Evolutionary conservation across 768 basidiomycete species (phyloP), one percentile per base, ranked within the genome.

Genomic region (Sporobolomyces roseus): DNA sequence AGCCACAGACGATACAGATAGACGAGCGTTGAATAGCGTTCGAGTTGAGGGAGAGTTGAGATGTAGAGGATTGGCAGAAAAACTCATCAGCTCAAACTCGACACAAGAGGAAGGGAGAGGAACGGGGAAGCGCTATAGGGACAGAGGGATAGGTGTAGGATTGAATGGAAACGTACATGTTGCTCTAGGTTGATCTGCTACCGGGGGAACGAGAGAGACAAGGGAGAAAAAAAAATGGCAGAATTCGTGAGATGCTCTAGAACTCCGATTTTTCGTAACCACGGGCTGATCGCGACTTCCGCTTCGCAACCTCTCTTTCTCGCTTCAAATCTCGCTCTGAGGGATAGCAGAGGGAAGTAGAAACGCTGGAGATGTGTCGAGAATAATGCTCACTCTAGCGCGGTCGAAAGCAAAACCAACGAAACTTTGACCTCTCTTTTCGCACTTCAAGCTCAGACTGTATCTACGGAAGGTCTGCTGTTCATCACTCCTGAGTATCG

Each of bases 121-220:
- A 29, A 27, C 16, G 41, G 54, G 3, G 23, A n/a, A n/a, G 61
- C 38, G 50, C 29, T 46, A 30, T 29, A 14, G 12, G 29, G n/a
- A n/a, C n/a, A n/a, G 36, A 4, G 14, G 51, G 10, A 23, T 19
- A 29, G 35, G 41, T 46, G 41, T 41, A 14, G 36, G 5, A 21
- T 9, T 10, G 30, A 35, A 33, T 14, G 35, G 2, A 16, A 38
- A 33, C 53, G 21, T 43, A 66, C 65, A 66, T 66, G 53, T 43
- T 58, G 38, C 65, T 51, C 25, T 51, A 50, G 49, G 65, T 58
- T 66, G 65, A 59, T 66, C 65, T 66, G 56, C 50, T 66, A 46
- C 58, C 56, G 43, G 65, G 56, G 65, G 51, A 48, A 46, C 41
- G 58, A 60, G 54, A 65, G 58, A 60, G 65, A 66, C 65, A 56